These are phyloP conservation scores for Astrothelium subdiscretum DNA, from an alignment of 495 filamentous ascomycete genomes.

Conservation along the genomic window DNA sequence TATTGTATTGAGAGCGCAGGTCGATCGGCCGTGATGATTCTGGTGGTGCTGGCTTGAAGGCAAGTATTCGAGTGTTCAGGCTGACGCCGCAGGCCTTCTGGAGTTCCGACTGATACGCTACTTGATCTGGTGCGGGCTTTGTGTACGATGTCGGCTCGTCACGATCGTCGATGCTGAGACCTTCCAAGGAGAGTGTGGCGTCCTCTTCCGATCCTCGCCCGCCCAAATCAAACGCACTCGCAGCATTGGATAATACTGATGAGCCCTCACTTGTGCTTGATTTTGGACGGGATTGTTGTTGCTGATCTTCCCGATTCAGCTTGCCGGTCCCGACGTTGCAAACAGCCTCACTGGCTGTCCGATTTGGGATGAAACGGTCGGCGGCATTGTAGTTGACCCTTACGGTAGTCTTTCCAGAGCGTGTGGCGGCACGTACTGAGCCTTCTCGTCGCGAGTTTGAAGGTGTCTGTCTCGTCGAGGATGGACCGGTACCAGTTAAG, in stretches of 20 bases:
- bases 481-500: conserved; percentile 61
- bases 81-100: conserved; percentile 87
- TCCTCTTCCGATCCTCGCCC: conserved; percentile 57
- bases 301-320: conserved; percentile 31
- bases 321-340: conserved; percentile 71
- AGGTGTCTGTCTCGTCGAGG: conserved; percentile 52
- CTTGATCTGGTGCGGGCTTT: conserved; percentile 71
- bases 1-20: conserved; percentile 93
- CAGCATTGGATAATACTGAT: conserved; percentile 56
- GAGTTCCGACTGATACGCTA: conserved; percentile 86
- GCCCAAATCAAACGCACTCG: conserved; percentile 52
- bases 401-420: conserved; percentile 35
- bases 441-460: conserved; percentile 44
- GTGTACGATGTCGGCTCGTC: conserved; percentile 45
- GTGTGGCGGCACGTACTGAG: conserved; percentile 58
- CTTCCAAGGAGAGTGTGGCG: conserved; percentile 64
- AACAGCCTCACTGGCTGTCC: conserved; percentile 77
- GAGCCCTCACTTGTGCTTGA: conserved; percentile 58
- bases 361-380: conserved; percentile 96
- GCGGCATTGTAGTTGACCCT: conserved; percentile 61
- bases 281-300: conserved; percentile 49
- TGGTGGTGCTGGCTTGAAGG: conserved; percentile 93
- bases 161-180: conserved; percentile 55
- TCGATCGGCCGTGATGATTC: conserved; percentile 98
- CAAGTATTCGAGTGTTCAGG: conserved; percentile 89